Evolutionary conservation across 495 filamentous ascomycete species (phyloP), one percentile per base, ranked within the genome.

Genomic region (Aspergillus egyptiacus): DNA sequence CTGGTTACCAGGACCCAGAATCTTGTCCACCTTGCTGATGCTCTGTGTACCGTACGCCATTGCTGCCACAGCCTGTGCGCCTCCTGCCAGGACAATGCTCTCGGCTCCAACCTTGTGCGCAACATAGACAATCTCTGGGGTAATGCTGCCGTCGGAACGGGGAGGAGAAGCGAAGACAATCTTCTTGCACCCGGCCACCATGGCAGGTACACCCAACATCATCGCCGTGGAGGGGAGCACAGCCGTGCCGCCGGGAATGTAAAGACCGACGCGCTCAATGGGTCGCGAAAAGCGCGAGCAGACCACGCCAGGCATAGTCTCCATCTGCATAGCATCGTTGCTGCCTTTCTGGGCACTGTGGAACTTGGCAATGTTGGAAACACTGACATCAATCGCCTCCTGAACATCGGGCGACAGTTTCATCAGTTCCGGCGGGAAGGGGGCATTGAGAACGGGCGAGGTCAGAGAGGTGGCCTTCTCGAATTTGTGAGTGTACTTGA

Each of bases 11-110:
- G 93, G 93, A 1, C 93, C 93, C 4, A 98, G 80, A 58, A 98
- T 96, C 82, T 98, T 98, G 76, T 98, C 93, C 14, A 97, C 94
- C 72, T 98, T 98, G 62, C 71, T 87, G 49, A 97, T 80, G 60
- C 75, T 80, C 53, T 83, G 70, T 0, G 82, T 85, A n/a, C 82
- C 82, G 46, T 84, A 69, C 3, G 82, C 81, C 78, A 86, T 83
- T 20, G 80, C 82, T 2, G 82, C 79, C 38, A 98, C 84, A n/a
- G 93, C 93, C 71, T 98, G 93, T 0, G 94, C 93, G 42, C 93
- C 93, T 31, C 93, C 93, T 4, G 93, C 93, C 11, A 97, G 79
- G 6, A 97, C 90, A 56, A 98, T 97, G 58, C 85, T 85, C 65
- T 95, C 86, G 1, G 94, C 93, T 20, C 91, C 91, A 45, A 96